Conservation (phyloP, 169 alveolate species). For the Amoebophrya sp. region DNA sequence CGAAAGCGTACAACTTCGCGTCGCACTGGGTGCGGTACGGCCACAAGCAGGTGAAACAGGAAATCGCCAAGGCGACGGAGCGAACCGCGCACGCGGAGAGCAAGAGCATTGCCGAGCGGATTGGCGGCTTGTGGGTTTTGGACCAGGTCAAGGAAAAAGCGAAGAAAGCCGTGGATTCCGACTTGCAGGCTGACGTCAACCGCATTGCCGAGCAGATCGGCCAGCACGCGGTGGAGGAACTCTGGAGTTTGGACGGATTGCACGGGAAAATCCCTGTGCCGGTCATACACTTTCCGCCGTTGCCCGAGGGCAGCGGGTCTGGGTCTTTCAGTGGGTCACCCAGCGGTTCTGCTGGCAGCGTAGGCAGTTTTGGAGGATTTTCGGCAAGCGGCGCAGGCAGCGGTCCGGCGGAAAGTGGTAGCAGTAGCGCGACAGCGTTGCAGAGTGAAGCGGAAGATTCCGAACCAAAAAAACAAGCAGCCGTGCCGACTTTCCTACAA, state of each 20-base stretch:
- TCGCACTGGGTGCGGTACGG: slow-evolving; percentile 5
- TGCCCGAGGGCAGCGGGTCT: too few species aligned
- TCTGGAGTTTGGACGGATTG: neutral
- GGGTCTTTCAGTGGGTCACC: too few species aligned
- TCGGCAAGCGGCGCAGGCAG: too few species aligned
- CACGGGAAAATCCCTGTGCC: neutral
- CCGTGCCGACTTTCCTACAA: too few species aligned
- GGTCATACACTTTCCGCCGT: neutral
- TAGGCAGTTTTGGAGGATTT: too few species aligned
- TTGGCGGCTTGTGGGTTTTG: slow-evolving; percentile 2
- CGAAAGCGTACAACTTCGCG: slow-evolving; percentile 7
- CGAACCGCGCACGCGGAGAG: neutral
- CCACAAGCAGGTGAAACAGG: neutral
- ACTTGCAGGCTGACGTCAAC: neutral
- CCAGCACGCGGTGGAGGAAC: neutral
- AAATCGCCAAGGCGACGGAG: neutral
- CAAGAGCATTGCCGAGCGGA: neutral
- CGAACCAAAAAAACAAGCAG: too few species aligned
- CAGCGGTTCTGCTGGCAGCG: too few species aligned
- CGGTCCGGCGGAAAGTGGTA: too few species aligned
- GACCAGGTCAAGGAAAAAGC: neutral
- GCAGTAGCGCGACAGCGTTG: too few species aligned
- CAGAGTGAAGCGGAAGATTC: too few species aligned
- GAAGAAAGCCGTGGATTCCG: neutral
- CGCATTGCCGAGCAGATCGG: neutral